Percentiles rank a stretch among this genome's conserved stretches.
Evolutionary conservation across 208 protist species (phyloP).

Genomic region (Trypanosomatidae sp.): DNA sequence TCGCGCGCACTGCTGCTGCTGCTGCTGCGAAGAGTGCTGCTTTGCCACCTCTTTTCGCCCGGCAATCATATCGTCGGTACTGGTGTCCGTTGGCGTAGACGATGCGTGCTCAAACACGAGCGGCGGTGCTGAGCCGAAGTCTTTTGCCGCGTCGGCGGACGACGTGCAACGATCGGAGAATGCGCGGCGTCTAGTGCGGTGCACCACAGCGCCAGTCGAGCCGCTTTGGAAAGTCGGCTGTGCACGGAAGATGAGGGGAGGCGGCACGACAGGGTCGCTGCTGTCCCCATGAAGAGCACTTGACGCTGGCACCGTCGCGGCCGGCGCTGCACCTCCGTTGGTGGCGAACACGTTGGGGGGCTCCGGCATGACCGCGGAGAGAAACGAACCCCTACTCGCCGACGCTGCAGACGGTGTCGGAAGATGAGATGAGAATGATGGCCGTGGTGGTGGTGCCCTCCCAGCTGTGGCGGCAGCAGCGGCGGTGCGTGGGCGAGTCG

Average conservation of each 20-base stretch:
- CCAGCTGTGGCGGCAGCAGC: not conserved
- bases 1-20: not conserved
- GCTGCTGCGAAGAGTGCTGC: constrained; percentile 1
- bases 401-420: not conserved
- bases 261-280: not conserved
- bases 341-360: constrained; percentile 14
- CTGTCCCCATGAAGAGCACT: constrained; percentile 5
- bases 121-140: constrained; percentile 9
- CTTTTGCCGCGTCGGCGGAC: not conserved
- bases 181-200: not conserved
- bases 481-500: not conserved
- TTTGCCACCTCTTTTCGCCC: not conserved
- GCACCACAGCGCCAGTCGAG: not conserved
- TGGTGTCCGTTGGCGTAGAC: not conserved
- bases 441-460: constrained; percentile 2
- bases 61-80: not conserved
- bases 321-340: not conserved
- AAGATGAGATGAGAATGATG: not conserved
- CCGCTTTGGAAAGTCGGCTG: not conserved
- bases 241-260: not conserved
- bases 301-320: constrained; percentile 1
- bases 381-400: no score
- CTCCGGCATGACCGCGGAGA: constrained; percentile 3
- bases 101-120: constrained; percentile 4
- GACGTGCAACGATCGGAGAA: not conserved